These are phyloP conservation scores for Cladophialophora bantiana DNA, from an alignment of 2,329 filamentous ascomycete genomes.

Conservation along the genomic window DNA sequence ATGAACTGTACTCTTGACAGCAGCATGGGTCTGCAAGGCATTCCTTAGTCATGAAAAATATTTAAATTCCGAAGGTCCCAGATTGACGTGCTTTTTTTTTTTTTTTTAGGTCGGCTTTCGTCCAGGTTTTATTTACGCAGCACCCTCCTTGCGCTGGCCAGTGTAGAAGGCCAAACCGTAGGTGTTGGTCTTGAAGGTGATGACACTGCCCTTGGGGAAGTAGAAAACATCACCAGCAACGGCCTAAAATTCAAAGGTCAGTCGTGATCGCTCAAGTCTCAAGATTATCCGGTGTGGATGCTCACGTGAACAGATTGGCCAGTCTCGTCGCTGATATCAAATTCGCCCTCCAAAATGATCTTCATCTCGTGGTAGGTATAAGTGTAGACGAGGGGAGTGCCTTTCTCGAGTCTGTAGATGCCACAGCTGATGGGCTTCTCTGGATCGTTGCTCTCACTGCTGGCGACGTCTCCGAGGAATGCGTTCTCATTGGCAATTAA, in stretches of 20 bases:
- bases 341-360: conserved; percentile 73
- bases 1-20: conserved; percentile 2
- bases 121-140: conserved; percentile 34
- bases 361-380: conserved; percentile 78
- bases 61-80: background rate
- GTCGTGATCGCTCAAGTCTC: background rate
- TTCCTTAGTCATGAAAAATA: background rate
- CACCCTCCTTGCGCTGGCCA: conserved; percentile 43
- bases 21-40: background rate
- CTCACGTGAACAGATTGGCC: conserved; percentile 52
- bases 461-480: conserved; percentile 68
- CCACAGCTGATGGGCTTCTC: conserved; percentile 68
- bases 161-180: conserved; percentile 67
- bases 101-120: background rate
- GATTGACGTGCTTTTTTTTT: conserved; percentile 9
- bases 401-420: conserved; percentile 72
- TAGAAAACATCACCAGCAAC: conserved; percentile 71
- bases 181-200: conserved; percentile 70
- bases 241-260: conserved; percentile 49
- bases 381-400: conserved; percentile 70
- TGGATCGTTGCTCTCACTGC: conserved; percentile 62
- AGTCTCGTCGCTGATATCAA: conserved; percentile 69
- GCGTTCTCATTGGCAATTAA: conserved; percentile 73
- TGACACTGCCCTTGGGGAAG: conserved; percentile 70
- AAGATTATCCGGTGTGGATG: background rate